Evolutionary conservation across 352 stramenopile genomes (phyloP), one percentile per base, ranked within the genome.

Genomic region (Phytopythium helicoides): DNA sequence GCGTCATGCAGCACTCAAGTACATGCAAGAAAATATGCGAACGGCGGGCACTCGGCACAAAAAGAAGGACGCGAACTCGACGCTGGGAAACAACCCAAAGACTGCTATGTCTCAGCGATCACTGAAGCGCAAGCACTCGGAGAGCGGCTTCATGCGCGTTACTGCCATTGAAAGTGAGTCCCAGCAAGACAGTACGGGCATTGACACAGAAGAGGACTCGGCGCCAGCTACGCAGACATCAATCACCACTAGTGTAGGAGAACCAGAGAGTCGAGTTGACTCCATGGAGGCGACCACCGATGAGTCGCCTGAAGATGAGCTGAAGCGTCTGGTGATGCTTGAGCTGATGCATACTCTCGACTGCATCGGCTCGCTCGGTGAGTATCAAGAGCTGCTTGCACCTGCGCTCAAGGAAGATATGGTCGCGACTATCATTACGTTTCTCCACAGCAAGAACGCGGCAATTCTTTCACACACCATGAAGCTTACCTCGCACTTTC

Each of bases 361-460:
- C 46, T 93, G 85, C 55, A 73, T 95, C 26, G 85, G 82, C 3
- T 84, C 81, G 6, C 87, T 93, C 68, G 85, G 85, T 7, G 85
- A 95, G 41, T 93, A 95, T 37, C 62, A 91, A 52, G 85, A 95
- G 47, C 71, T 95, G 2, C 89, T 95, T 41, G 85, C 78, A 4
- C 81, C 85, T 10, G 81, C 83, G 16, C 54, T 91, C 26, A 90
- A 89, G 52, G 85, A 95, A 66, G 85, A 95, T 28, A 88, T 91
- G 36, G 70, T 93, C 18, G 77, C 74, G 38, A 91, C 77, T 6
- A 85, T 89, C 35, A 72, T 95, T 36, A 95, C 79, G 6, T 93
- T 95, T 55, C 58, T 95, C 3, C 77, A 93, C 52, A 93, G 75
- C 66, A 88, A 87, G 52, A 92, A 95, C 37, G 71, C 79, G 16